Base-by-base conservation (phyloP, 768 basidiomycete species). In the Boletus vinaceobasis region DNA sequence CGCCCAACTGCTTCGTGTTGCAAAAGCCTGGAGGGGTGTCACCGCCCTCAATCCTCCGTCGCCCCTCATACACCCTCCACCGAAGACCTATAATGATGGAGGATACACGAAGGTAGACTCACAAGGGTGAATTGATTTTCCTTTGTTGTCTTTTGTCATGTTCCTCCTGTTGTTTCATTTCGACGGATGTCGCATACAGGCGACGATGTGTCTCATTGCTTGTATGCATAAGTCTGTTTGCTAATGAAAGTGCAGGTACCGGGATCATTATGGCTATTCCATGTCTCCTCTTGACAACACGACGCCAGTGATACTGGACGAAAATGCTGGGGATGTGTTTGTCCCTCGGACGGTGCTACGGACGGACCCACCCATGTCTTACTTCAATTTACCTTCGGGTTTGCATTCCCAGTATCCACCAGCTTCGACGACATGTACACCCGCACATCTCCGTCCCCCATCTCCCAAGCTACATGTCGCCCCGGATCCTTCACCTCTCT, bases 1-100 rank as follows among this genome's bases (percentile, higher is more conserved):
- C 10, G 72, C 75, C 35, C 78, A 74, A 37, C 76, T 88, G 2
- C 75, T 78, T n/a, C 72, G 74, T n/a, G 79, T 82, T 17, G 86
- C 87, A 11, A 75, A 79, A 21, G 71, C 77, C 17, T 90, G 86
- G 87, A 73, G 87, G 9, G 87, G 88, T 2, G 72, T 88, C 31
- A 79, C 82, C n/a, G 86, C 86, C 7, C 71, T 83, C 56, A 70
- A 71, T 23, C 63, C 71, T 4, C 64, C 67, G 1, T 61, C 58
- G 10, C 57, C 65, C 5, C 50, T 60, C 32, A 14, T 40, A 8
- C 43, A 55, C 10, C 57, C 57, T 1, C 68, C 69, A 35, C 65
- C 65, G 43, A 70, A 36, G 43, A 59, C 61, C 0, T 69, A 64
- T 49, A 33, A 32, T 29, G 66, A 68, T 33, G 45, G 51, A 48